Percentiles rank a stretch among this genome's conserved stretches.
These are phyloP conservation scores for Glarea lozoyensis DNA, from an alignment of 495 filamentous ascomycete genomes.

Conservation along the genomic window DNA sequence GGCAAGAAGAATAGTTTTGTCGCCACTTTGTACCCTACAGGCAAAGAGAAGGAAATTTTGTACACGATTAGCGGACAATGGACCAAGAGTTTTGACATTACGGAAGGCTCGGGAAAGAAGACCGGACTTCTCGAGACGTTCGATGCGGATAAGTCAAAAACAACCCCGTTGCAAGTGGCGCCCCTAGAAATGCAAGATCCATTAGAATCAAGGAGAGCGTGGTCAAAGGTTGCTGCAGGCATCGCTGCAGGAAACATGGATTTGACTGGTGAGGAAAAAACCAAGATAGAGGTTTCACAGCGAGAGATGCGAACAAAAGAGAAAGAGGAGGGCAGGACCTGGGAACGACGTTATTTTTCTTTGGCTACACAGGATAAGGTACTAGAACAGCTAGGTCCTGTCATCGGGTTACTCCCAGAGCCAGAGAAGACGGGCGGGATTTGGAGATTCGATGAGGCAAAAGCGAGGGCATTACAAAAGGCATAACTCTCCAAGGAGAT, in stretches of 20 bases:
- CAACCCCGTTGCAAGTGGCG: slow-evolving; percentile 62
- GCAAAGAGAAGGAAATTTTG: slow-evolving; percentile 73
- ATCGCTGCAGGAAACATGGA: slow-evolving; percentile 84
- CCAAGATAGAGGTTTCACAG: slow-evolving; percentile 86
- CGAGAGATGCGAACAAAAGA: slow-evolving; percentile 77
- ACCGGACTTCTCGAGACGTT: slow-evolving; percentile 56
- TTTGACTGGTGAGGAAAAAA: slow-evolving; percentile 66
- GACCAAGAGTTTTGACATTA: slow-evolving; percentile 79
- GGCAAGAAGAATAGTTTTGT: slow-evolving; percentile 95
- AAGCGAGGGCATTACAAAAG: slow-evolving; percentile 24
- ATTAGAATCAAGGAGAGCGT: slow-evolving; percentile 82
- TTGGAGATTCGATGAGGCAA: slow-evolving; percentile 58
- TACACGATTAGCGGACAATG: slow-evolving; percentile 90
- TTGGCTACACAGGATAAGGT: slow-evolving; percentile 16
- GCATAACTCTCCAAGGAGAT: too few relatives aligned
- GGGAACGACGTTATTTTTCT: slow-evolving; percentile 83
- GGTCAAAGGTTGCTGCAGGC: slow-evolving; percentile 77
- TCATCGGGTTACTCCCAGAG: slow-evolving; percentile 27
- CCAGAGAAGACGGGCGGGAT: slow-evolving; percentile 60
- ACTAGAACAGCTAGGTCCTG: slow-evolving; percentile 13
- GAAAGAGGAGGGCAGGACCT: slow-evolving; percentile 66
- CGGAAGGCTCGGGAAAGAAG: slow-evolving; percentile 65
- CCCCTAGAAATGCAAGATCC: slow-evolving; percentile 77
- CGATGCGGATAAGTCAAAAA: slow-evolving; percentile 52
- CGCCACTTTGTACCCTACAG: slow-evolving; percentile 68